Conservation (phyloP, 768 basidiomycete genomes). For the Suillus discolor region DNA sequence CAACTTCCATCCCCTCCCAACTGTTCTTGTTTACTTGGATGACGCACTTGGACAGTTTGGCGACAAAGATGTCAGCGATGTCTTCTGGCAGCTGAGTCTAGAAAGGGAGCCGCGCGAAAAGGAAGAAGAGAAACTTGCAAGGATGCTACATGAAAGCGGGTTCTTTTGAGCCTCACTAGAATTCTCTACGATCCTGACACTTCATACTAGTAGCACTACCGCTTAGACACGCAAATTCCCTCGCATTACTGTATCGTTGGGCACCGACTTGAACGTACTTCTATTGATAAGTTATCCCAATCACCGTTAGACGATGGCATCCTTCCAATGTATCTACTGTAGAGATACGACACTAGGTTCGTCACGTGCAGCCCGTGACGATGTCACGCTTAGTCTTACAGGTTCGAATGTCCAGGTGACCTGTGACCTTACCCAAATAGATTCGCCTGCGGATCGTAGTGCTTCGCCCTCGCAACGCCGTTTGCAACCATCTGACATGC, state of each 20-base stretch:
- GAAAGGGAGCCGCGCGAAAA: conserved; percentile 56
- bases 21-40: conserved; percentile 47
- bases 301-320: not conserved
- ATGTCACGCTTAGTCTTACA: no score
- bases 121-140: conserved; percentile 53
- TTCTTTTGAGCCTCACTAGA: conserved; percentile 38
- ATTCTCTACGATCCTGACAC: not conserved
- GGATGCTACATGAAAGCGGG: conserved; percentile 41
- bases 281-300: not conserved
- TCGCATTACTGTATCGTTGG: not conserved
- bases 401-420: no score
- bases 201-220: not conserved
- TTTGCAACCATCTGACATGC: no score
- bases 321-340: not conserved
- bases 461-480: no score
- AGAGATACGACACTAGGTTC: no score
- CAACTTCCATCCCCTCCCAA: conserved; percentile 48
- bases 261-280: not conserved
- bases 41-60: conserved; percentile 40
- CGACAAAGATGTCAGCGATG: conserved; percentile 34
- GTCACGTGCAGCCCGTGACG: no score
- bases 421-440: no score
- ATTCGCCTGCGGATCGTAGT: no score
- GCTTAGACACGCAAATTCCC: not conserved
- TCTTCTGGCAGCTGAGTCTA: conserved; percentile 49